Evolutionary conservation across 2,329 filamentous ascomycete genomes (phyloP), one percentile per base, ranked within the genome.

Genomic region (Celoporthe dispersa): DNA sequence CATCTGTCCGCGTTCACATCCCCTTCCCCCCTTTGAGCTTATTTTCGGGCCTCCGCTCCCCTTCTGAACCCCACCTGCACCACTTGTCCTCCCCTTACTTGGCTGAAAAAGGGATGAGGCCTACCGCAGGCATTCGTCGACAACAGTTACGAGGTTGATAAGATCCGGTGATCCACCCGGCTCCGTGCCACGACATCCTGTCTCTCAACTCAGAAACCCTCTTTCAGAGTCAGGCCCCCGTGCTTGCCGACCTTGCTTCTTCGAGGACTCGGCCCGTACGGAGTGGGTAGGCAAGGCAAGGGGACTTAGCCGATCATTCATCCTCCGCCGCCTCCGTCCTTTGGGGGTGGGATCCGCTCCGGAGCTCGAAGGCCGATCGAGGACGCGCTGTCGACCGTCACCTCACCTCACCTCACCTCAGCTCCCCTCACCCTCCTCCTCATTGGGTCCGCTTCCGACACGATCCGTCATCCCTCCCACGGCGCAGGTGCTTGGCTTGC

Each of bases 271-370:
- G 61, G 61, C 61, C 61, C 61, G 61, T 48, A 64, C 61, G 37
- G 61, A 31, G 61, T 64, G 61, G 61, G 25, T 64, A 48, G 61
- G 39, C 39, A 48, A 48, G 41, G 35, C 33, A 44, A 33, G 57
- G 25, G 60, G 60, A 44, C 16, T 65, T 37, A 53, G 63, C 63
- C 63, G 63, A 53, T 65, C 48, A 59, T 19, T 65, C 48, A 59
- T 9, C 48, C 51, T 66, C 53, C 64, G 64, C 53, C 44, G 44
- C 19, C 44, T 48, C 44, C 44, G 35, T 41, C 37, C 37, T 19
- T 8, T 28, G 51, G 51, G 48, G 25, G 48, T n/a, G n/a, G 39
- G 39, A 51, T 67, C 57, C 41, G 66, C 57, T 37, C 44, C 48
- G 64, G 37, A 37, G 35, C 31, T 37, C 25, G n/a, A 31, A 25